Conservation (phyloP, 2,329 filamentous ascomycete species). For the Alternaria conjuncta region DNA sequence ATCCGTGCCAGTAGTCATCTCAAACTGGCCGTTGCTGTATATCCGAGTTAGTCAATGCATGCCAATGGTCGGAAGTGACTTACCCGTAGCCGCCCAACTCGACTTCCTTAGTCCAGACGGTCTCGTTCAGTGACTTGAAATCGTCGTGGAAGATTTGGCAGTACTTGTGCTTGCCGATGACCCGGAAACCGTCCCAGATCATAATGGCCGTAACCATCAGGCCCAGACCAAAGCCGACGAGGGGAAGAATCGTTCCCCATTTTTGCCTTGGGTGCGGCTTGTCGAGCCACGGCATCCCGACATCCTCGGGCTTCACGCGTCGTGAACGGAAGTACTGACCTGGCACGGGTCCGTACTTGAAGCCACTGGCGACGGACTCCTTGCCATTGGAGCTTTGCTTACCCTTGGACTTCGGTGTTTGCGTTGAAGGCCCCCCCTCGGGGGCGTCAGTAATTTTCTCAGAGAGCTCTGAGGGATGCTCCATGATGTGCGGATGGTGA, state of each 20-base stretch:
- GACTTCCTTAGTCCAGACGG: constrained; percentile 76
- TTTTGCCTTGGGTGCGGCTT: constrained; percentile 79
- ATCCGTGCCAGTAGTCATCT: constrained; percentile 72
- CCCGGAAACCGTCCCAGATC: constrained; percentile 75
- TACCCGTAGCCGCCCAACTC: constrained; percentile 79
- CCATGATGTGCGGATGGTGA: not conserved
- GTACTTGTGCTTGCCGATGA: constrained; percentile 77
- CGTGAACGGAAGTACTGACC: constrained; percentile 70
- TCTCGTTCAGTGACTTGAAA: constrained; percentile 64
- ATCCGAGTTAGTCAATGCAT: constrained; percentile 31
- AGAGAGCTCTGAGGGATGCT: not conserved
- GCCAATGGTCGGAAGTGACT: constrained; percentile 40
- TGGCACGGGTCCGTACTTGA: constrained; percentile 10
- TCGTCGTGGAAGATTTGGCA: constrained; percentile 71
- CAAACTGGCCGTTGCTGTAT: constrained; percentile 78
- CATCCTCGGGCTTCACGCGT: constrained; percentile 72
- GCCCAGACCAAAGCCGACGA: constrained; percentile 74
- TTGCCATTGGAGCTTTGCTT: not conserved
- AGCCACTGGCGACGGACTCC: constrained; percentile 14
- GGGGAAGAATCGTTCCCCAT: constrained; percentile 82
- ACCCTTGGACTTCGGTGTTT: constrained; percentile 6
- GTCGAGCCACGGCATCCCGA: constrained; percentile 79
- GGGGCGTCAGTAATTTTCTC: not conserved
- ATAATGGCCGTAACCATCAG: constrained; percentile 72
- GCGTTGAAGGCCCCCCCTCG: not conserved